Evolutionary conservation across 805 yeast species (phyloP).

Genomic region (Gaillardinia entomophila): DNA sequence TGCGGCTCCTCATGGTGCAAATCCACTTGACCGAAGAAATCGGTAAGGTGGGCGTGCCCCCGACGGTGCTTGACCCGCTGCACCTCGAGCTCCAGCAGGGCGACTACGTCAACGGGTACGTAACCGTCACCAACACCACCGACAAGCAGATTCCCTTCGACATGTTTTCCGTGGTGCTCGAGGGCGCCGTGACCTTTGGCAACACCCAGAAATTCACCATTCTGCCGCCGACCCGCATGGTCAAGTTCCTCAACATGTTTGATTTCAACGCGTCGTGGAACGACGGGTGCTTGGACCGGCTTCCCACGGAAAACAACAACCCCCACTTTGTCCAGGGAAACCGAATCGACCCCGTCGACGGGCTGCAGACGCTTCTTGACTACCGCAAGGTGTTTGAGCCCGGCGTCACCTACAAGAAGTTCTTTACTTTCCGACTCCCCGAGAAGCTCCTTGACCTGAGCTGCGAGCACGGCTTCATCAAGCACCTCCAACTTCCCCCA

Average conservation of each 20-base stretch:
- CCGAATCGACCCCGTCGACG: conserved; percentile 27
- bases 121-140: conserved; percentile 24
- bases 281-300: conserved; percentile 25
- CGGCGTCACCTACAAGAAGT: conserved; percentile 30
- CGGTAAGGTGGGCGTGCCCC: conserved; percentile 26
- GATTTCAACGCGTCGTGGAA: conserved; percentile 40
- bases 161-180: conserved; percentile 33
- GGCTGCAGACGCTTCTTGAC: conserved; percentile 19
- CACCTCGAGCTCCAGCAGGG: conserved; percentile 29
- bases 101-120: conserved; percentile 31
- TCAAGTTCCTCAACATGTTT: conserved; percentile 32
- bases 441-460: conserved; percentile 17
- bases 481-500: conserved; percentile 33
- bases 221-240: conserved; percentile 14
- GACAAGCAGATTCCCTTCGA: conserved; percentile 28
- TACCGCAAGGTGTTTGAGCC: conserved; percentile 22
- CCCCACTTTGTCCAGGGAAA: conserved; percentile 18
- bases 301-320: conserved; percentile 20
- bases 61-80: conserved; percentile 25
- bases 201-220: conserved; percentile 11
- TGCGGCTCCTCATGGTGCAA: conserved; percentile 21
- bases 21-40: conserved; percentile 28
- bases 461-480: conserved; percentile 25
- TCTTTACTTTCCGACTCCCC: conserved; percentile 35
- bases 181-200: conserved; percentile 26